Conservation (phyloP, 345 rosid species). For the Murraya koenigii region DNA sequence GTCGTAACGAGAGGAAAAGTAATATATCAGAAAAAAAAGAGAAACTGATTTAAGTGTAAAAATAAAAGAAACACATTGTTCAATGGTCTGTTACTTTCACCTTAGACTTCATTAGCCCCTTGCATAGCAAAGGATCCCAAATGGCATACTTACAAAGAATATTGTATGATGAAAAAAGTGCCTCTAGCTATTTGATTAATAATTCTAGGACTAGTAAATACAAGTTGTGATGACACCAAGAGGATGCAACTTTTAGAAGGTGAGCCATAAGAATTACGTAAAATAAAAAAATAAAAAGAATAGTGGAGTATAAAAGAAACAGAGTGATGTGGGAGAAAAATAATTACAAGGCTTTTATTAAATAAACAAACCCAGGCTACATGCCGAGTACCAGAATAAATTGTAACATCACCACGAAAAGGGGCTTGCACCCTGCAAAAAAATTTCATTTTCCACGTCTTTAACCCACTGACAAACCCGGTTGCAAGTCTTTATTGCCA, state of each 20-base stretch:
- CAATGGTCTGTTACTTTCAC: not conserved
- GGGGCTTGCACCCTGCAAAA: constrained; percentile 95
- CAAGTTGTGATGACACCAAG: not conserved
- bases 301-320: not conserved
- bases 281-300: not conserved
- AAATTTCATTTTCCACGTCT: constrained; percentile 92
- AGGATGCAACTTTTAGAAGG: not conserved
- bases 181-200: not conserved
- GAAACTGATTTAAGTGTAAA: not conserved
- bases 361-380: constrained; percentile 32
- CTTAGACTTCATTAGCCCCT: not conserved
- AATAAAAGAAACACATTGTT: not conserved
- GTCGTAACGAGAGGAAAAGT: not conserved
- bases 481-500: constrained; percentile 92
- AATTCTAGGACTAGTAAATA: not conserved
- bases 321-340: not conserved
- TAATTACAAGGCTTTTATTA: constrained; percentile 12
- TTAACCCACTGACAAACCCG: constrained; percentile 91
- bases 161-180: not conserved
- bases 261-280: not conserved
- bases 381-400: constrained; percentile 20
- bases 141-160: not conserved
- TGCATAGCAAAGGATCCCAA: not conserved
- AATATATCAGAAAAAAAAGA: not conserved
- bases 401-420: constrained; percentile 76